phyloP scores from a whole-genome alignment of 1,284 basidiomycete species.

The Leccinum huronense region DNA sequence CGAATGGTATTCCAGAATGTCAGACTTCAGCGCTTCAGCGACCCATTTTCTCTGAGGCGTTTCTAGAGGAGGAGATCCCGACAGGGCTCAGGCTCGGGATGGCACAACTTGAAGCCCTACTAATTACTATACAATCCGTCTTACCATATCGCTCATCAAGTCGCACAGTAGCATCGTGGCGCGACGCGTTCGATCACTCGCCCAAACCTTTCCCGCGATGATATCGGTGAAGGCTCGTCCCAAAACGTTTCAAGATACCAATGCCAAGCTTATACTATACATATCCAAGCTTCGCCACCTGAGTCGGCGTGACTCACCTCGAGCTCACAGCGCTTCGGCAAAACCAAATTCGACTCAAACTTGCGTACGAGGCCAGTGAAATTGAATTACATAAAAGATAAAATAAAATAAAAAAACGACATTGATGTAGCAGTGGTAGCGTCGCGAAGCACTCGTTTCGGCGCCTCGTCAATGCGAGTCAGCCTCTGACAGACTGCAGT shows the following conservation, averaged over 20 bases:
- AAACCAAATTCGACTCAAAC: background rate
- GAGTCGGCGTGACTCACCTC: background rate
- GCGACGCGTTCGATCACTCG: background rate
- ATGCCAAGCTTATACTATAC: background rate
- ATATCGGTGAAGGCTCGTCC: background rate
- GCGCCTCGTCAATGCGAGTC: background rate
- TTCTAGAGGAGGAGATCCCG: background rate
- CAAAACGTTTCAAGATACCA: background rate
- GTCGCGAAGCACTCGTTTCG: background rate
- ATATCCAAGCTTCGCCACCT: background rate
- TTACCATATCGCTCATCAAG: background rate
- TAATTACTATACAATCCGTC: background rate
- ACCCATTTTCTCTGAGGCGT: background rate
- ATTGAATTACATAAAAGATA: background rate
- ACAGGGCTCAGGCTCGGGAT: background rate
- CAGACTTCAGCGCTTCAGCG: background rate
- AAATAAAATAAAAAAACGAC: background rate
- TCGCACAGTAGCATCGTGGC: background rate
- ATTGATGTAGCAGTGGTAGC: background rate
- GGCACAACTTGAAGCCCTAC: background rate
- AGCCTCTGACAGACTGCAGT: background rate
- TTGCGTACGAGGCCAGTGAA: background rate
- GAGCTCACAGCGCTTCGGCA: background rate
- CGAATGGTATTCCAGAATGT: background rate
- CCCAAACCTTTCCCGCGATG: background rate